Evolutionary conservation across 768 basidiomycete species (phyloP).

Genomic region (Mycena amicta): DNA sequence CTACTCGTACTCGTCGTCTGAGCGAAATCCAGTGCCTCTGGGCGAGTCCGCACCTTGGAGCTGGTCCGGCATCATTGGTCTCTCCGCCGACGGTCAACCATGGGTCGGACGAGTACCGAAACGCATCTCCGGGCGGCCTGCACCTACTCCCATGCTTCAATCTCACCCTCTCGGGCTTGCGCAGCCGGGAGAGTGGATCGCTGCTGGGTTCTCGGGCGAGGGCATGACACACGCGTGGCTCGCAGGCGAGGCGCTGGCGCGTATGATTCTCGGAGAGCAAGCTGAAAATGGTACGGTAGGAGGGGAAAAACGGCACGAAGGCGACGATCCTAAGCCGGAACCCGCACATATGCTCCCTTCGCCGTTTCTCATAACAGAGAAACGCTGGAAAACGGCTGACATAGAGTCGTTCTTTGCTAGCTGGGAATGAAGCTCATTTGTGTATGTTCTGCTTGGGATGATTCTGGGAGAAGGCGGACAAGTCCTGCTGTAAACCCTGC

Average conservation of each 20-base stretch:
- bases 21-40: conserved; percentile 33
- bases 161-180: conserved; percentile 22
- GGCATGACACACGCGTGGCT: conserved; percentile 77
- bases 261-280: conserved; percentile 64
- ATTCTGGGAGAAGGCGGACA: no score
- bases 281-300: no score
- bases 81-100: conserved; percentile 60
- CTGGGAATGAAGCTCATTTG: no score
- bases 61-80: conserved; percentile 69
- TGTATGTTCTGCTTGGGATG: no score
- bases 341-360: no score
- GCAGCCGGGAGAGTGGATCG: conserved; percentile 80
- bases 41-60: no score
- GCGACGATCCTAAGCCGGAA: no score
- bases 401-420: no score
- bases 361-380: conserved; percentile 14
- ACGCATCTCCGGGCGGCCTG: conserved; percentile 53
- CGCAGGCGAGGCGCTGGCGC: conserved; percentile 57
- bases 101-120: conserved; percentile 70
- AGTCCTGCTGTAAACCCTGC: no score
- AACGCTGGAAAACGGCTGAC: conserved; percentile 17
- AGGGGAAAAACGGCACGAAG: no score
- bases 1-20: conserved; percentile 19
- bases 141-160: no score
- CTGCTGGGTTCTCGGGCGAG: conserved; percentile 72